Percentiles rank a stretch among this genome's conserved stretches.
These are phyloP conservation scores for Penicillium polonicum DNA, from an alignment of 2,329 filamentous ascomycete species.

Conservation along the genomic window DNA sequence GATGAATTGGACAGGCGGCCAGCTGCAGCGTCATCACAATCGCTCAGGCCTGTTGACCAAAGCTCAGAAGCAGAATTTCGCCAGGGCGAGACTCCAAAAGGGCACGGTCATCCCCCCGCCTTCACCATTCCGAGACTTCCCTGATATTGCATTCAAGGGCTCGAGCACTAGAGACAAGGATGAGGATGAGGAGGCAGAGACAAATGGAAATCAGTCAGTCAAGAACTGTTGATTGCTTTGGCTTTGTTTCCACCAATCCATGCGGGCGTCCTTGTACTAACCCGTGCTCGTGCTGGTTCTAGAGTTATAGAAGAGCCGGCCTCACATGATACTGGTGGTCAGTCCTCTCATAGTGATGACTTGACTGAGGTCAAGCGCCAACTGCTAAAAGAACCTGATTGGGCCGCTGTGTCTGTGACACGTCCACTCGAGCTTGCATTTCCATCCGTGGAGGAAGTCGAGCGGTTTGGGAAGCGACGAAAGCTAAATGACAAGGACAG, in stretches of 20 bases:
- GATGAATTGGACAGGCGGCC: constrained; percentile 50
- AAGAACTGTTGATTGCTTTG: constrained; percentile 4
- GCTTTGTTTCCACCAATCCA: not conserved
- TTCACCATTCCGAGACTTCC: constrained; percentile 13
- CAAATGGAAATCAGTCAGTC: constrained; percentile 2
- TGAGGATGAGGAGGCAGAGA: not conserved
- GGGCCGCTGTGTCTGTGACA: constrained; percentile 37
- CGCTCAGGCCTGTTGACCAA: constrained; percentile 28
- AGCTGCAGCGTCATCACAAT: constrained; percentile 41
- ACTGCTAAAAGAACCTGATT: constrained; percentile 38
- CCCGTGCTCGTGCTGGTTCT: not conserved
- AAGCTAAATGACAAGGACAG: constrained; percentile 34
- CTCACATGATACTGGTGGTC: not conserved
- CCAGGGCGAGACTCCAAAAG: constrained; percentile 28
- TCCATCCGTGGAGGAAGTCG: constrained; percentile 28
- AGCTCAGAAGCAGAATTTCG: constrained; percentile 36
- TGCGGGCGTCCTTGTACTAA: constrained; percentile 3
- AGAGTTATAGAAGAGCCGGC: not conserved
- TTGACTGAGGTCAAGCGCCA: constrained; percentile 33
- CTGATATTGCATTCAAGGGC: constrained; percentile 2
- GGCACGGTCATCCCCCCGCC: constrained; percentile 16
- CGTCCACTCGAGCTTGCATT: constrained; percentile 38
- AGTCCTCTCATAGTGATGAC: not conserved
- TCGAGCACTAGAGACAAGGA: constrained; percentile 1
- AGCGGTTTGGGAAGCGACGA: constrained; percentile 38